Evolutionary conservation across 306 rosid species (phyloP).

Genomic region (Inga oerstediana): DNA sequence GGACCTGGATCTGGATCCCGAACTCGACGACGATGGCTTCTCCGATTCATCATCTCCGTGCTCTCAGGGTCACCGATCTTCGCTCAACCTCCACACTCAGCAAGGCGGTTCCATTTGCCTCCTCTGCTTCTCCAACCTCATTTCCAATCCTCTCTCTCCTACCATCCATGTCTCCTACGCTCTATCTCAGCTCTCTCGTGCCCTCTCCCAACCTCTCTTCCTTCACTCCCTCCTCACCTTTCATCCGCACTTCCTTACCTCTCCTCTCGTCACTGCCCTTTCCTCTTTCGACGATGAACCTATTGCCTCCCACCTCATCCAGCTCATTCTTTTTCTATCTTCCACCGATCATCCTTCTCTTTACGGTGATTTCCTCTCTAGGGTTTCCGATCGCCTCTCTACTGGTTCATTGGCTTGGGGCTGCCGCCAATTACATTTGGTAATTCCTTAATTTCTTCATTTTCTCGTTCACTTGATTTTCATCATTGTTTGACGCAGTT

Average conservation of each 20-base stretch:
- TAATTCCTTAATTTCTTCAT: conserved; percentile 26
- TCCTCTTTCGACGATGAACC: conserved; percentile 70
- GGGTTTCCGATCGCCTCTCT: conserved; percentile 62
- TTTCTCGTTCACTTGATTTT: background rate
- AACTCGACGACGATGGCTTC: conserved; percentile 17
- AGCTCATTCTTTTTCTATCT: conserved; percentile 57
- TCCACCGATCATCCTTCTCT: conserved; percentile 40
- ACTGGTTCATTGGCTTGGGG: conserved; percentile 74
- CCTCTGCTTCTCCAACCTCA: conserved; percentile 82
- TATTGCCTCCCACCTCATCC: conserved; percentile 58
- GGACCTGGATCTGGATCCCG: conserved; percentile 23
- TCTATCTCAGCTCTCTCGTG: conserved; percentile 79
- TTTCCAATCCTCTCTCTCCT: conserved; percentile 75
- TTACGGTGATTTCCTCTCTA: conserved; percentile 47
- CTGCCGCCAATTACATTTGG: conserved; percentile 68
- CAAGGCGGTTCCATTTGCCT: conserved; percentile 85
- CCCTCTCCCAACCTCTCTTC: conserved; percentile 66
- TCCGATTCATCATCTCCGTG: conserved; percentile 41
- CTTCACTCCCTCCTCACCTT: conserved; percentile 64
- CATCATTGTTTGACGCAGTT: background rate
- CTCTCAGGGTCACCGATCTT: conserved; percentile 81
- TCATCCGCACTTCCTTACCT: conserved; percentile 74
- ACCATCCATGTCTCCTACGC: conserved; percentile 89
- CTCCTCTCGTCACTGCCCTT: conserved; percentile 71
- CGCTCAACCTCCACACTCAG: conserved; percentile 58